A percentile compares a stretch with the other conserved stretches of the same genome.
phyloP scores from a whole-genome alignment of 805 yeast species.

The Cyberlindnera veronae region DNA sequence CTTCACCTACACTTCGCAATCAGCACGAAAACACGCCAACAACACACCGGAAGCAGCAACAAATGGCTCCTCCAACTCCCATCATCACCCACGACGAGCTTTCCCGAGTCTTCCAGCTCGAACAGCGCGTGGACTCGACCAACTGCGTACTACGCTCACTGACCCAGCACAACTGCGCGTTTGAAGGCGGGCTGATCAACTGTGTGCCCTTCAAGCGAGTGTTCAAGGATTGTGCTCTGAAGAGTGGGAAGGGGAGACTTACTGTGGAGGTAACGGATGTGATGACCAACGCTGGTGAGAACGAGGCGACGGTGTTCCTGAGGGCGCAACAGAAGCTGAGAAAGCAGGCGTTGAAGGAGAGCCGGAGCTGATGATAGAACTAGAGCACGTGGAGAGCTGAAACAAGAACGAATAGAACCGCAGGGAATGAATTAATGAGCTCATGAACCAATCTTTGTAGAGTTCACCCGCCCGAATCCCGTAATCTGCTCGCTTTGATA shows the following conservation, averaged over 20 bases:
- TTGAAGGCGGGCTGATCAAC: constrained; percentile 37
- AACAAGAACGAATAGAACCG: too few species aligned
- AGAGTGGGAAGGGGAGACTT: constrained; percentile 20
- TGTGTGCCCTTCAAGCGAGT: constrained; percentile 49
- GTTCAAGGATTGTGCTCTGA: constrained; percentile 40
- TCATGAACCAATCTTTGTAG: too few species aligned
- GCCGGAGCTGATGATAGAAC: too few species aligned
- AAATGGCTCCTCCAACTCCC: constrained; percentile 52
- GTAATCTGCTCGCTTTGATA: too few species aligned
- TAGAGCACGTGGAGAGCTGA: too few species aligned
- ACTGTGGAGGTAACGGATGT: constrained; percentile 37
- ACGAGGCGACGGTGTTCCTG: constrained; percentile 19
- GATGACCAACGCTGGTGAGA: constrained; percentile 27
- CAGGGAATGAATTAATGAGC: too few species aligned
- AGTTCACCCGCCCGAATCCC: too few species aligned
- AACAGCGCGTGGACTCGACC: constrained; percentile 8
- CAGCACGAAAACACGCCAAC: too few species aligned
- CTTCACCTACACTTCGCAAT: too few species aligned
- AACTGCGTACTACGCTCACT: constrained; percentile 37
- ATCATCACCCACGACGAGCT: constrained; percentile 39
- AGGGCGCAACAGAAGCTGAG: constrained; percentile 8
- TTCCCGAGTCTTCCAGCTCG: constrained; percentile 23
- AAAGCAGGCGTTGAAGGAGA: constrained; percentile 1
- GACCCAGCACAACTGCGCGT: constrained; percentile 46
- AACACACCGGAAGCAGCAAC: not conserved